Conservation (phyloP, 2,329 filamentous ascomycete species). For the Alternaria dauci region DNA sequence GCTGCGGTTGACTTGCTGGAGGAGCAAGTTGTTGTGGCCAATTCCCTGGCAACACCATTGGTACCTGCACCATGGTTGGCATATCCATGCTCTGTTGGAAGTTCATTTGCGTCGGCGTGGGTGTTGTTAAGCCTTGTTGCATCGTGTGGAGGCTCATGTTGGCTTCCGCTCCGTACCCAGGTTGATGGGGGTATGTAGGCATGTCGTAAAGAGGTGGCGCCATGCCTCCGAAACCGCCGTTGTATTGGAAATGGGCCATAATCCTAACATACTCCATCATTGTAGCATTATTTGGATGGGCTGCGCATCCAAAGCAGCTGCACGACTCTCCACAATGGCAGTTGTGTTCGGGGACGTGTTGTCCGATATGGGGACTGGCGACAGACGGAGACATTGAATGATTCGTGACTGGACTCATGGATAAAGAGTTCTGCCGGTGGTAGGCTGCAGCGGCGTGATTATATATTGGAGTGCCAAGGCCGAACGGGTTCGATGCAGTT, state of each 20-base stretch:
- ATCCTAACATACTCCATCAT: conserved; percentile 63
- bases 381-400: conserved; percentile 31
- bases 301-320: conserved; percentile 72
- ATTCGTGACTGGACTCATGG: conserved; percentile 29
- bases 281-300: conserved; percentile 72
- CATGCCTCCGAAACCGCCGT: conserved; percentile 43
- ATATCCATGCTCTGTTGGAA: conserved; percentile 34
- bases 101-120: conserved; percentile 27
- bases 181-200: conserved; percentile 46
- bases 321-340: conserved; percentile 73
- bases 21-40: conserved; percentile 37
- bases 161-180: conserved; percentile 40
- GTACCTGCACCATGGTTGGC: conserved; percentile 28
- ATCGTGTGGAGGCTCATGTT: conserved; percentile 26
- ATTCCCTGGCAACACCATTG: conserved; percentile 23
- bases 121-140: conserved; percentile 28
- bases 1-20: conserved; percentile 20
- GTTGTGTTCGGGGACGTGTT: conserved; percentile 54
- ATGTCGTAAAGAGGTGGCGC: conserved; percentile 47
- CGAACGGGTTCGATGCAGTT: conserved; percentile 32
- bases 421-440: conserved; percentile 46
- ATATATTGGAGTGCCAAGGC: conserved; percentile 46
- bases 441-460: conserved; percentile 44
- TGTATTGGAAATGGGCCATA: conserved; percentile 49
- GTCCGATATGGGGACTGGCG: conserved; percentile 41